Conservation (phyloP, 2,329 filamentous ascomycete genomes). For the Nemania sp. region DNA sequence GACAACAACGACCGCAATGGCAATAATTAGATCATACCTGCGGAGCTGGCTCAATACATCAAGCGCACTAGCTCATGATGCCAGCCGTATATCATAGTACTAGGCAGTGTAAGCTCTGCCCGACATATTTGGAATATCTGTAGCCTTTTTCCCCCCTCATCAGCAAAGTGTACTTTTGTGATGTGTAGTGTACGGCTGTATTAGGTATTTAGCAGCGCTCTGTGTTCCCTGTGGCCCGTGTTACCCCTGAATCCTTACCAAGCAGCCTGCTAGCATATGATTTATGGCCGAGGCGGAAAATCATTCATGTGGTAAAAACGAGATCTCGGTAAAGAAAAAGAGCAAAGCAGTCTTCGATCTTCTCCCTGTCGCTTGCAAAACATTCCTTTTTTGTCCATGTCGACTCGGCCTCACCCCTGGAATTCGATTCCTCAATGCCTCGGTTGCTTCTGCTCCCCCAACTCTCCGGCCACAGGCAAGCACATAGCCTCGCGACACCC, state of each 20-base stretch:
- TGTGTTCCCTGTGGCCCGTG: conserved; percentile 16
- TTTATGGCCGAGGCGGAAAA: no score
- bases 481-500: conserved; percentile 22
- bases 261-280: neutral
- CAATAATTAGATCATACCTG: neutral
- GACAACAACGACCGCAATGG: no score
- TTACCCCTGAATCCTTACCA: conserved; percentile 17
- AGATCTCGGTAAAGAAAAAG: no score
- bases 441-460: conserved; percentile 10
- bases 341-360: conserved; percentile 11
- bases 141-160: neutral
- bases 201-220: conserved; percentile 6
- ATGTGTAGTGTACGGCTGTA: neutral
- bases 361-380: conserved; percentile 11
- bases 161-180: neutral
- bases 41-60: conserved; percentile 2
- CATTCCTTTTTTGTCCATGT: conserved; percentile 7
- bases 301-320: no score
- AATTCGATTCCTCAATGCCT: conserved; percentile 23
- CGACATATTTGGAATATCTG: conserved; percentile 29
- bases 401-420: conserved; percentile 21
- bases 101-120: no score
- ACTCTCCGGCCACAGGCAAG: conserved; percentile 6
- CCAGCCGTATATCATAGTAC: conserved; percentile 8
- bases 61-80: neutral